Percentiles rank a stretch among this genome's conserved stretches.
Conservation (phyloP, 257 asterid species). For the Salvia splendens region DNA sequence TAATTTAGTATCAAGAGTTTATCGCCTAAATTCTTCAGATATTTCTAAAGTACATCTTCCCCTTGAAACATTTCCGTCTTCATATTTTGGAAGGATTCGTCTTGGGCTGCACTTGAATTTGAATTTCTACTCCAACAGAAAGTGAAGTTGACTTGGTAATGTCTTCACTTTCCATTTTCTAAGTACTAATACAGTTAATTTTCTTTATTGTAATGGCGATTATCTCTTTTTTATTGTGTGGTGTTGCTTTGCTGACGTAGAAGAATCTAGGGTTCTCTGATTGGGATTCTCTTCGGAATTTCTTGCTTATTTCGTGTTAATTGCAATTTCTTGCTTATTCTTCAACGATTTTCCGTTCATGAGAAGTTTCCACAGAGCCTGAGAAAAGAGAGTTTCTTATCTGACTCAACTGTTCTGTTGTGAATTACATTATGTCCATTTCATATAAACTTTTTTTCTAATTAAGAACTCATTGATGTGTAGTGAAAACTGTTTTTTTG, state of each 20-base stretch:
- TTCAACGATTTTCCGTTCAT: not conserved
- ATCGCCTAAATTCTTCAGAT: too few relatives aligned
- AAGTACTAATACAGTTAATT: not conserved
- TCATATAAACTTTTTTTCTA: not conserved
- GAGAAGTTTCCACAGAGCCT: not conserved
- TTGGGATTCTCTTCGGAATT: conserved; percentile 4
- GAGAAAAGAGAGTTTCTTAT: not conserved
- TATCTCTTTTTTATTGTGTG: not conserved
- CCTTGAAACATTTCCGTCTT: too few relatives aligned
- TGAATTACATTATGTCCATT: not conserved
- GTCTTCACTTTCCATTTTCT: not conserved
- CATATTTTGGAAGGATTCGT: too few relatives aligned
- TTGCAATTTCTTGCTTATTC: conserved; percentile 4
- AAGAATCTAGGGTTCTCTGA: not conserved
- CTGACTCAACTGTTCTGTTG: not conserved
- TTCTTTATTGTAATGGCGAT: not conserved
- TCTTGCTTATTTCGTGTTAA: conserved; percentile 5
- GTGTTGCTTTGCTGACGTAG: not conserved
- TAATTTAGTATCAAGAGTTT: too few relatives aligned
- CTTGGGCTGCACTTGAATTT: too few relatives aligned
- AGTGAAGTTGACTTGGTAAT: too few relatives aligned
- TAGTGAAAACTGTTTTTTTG: not conserved
- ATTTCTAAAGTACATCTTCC: too few relatives aligned
- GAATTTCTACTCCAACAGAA: too few relatives aligned
- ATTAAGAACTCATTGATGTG: not conserved